phyloP scores from a whole-genome alignment of 2,329 filamentous ascomycete species.

The Alternaria alternata region DNA sequence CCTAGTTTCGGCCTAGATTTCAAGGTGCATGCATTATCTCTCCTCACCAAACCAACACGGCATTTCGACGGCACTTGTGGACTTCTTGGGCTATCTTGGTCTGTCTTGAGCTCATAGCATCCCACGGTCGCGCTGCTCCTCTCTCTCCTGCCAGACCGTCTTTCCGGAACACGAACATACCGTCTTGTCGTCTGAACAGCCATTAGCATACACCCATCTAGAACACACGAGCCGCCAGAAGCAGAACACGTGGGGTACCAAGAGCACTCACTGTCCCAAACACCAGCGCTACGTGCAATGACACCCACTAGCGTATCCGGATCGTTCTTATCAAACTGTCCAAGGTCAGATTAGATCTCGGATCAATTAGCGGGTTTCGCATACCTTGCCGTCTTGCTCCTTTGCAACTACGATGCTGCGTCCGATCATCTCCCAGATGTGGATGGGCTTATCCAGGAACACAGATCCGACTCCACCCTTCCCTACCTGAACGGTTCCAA shows the following conservation, averaged over 20 bases:
- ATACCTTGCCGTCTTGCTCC: constrained; percentile 62
- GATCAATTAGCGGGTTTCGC: constrained; percentile 10
- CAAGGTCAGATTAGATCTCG: constrained; percentile 55
- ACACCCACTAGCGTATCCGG: constrained; percentile 89
- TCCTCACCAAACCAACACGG: constrained; percentile 25
- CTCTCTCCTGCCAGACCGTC: constrained; percentile 96
- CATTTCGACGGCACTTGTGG: constrained; percentile 29
- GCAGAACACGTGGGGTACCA: constrained; percentile 9
- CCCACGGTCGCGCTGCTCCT: constrained; percentile 86
- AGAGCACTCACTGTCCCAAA: constrained; percentile 73
- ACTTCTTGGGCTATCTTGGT: constrained; percentile 27
- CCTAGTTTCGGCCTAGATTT: constrained; percentile 47
- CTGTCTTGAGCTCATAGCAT: constrained; percentile 71
- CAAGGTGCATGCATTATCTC: constrained; percentile 32
- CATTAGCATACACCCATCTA: constrained; percentile 3
- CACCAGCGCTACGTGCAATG: constrained; percentile 92
- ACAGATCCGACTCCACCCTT: constrained; percentile 77
- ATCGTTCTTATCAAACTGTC: constrained; percentile 66
- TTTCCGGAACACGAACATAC: constrained; percentile 98
- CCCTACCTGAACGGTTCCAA: constrained; percentile 80
- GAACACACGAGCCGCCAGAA: not conserved
- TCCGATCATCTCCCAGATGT: constrained; percentile 96
- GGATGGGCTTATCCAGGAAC: constrained; percentile 82
- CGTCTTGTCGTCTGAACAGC: constrained; percentile 77
- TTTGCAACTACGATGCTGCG: constrained; percentile 87